Evolutionary conservation across 2,329 filamentous ascomycete genomes (phyloP).

Genomic region (Colletotrichum higginsianum): DNA sequence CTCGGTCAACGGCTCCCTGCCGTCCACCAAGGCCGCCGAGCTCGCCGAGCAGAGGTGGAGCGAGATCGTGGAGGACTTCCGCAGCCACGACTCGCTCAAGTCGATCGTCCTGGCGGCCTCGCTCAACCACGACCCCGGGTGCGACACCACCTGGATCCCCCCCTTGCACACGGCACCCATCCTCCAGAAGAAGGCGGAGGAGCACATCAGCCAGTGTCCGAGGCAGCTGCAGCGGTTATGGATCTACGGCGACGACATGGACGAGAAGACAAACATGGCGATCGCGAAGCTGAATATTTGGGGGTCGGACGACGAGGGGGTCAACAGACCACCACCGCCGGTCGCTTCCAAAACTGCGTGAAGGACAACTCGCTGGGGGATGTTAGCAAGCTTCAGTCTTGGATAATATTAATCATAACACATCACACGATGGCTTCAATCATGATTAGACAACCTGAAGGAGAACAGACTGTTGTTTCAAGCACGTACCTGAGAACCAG

Average conservation of each 20-base stretch:
- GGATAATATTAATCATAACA: too few species aligned
- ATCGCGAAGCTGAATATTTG: conserved; percentile 24
- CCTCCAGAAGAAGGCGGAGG: conserved; percentile 1
- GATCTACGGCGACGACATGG: conserved; percentile 27
- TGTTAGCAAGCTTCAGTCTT: too few species aligned
- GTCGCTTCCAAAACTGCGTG: neutral
- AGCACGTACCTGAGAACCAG: too few species aligned
- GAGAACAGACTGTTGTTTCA: too few species aligned
- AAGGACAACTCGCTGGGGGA: neutral
- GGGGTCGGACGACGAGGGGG: conserved; percentile 1
- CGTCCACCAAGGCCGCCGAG: neutral
- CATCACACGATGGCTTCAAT: neutral
- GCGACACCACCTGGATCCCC: neutral
- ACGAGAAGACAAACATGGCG: conserved; percentile 17
- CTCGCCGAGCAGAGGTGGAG: neutral
- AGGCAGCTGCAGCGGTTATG: neutral
- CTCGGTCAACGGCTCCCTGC: neutral
- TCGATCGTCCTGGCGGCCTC: conserved; percentile 11
- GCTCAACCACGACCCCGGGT: conserved; percentile 2
- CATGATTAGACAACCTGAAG: neutral
- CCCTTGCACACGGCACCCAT: conserved; percentile 7
- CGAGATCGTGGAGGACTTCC: neutral
- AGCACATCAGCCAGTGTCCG: neutral
- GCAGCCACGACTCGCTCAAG: neutral
- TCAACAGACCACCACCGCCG: neutral